Base-by-base conservation (phyloP, 2,329 filamentous ascomycete species). In the Xylariaceae sp. region DNA sequence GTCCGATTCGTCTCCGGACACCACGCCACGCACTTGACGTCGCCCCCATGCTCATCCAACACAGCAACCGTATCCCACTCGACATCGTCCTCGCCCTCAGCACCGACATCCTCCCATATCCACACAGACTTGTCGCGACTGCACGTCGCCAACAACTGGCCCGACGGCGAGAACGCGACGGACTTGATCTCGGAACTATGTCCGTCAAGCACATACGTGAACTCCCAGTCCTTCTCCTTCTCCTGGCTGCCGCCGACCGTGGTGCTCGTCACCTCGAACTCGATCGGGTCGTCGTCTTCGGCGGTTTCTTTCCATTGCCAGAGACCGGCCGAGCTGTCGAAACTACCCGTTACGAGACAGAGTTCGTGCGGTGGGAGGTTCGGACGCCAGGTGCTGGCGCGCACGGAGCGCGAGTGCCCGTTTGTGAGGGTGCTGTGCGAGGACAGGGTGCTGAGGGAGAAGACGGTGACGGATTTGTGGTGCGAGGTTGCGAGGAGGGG, bases 21-120 rank as follows among this genome's bases (percentile, higher is more conserved):
- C 94, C 94, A 99, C 2, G 87, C 85, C 1, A 99, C 90, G 64
- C 87, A 90, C 74, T 99, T 99, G 66, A 99, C 92, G 75, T 99
- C 94, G 18, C 90, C 92, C 51, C 92, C 89, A 73, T 99, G 94
- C 75, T 97, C 94, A 74, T 90, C 91, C 69, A 97, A 81, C 56
- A 97, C 93, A 0, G 93, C 94, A 13, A 97, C 87, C 1, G 94
- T 97, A 80, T 99, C 94, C 78, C 92, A 97, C n/a, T 45, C 42
- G 5, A 45, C 42, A 72, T 97, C 94, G 73, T 96, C 93, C 57
- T 96, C 92, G 13, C 88, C 89, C 66, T 89, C 88, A 57, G 76
- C 76, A 45, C 84, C 83, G 56, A 97, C 83, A 73, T 97, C 94
- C 75, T 99, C 94, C 94, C 94, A 99, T 68, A 99, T 90, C 94